These are phyloP conservation scores for Luffa aegyptiaca DNA, from an alignment of 306 rosid species.

Conservation along the genomic window DNA sequence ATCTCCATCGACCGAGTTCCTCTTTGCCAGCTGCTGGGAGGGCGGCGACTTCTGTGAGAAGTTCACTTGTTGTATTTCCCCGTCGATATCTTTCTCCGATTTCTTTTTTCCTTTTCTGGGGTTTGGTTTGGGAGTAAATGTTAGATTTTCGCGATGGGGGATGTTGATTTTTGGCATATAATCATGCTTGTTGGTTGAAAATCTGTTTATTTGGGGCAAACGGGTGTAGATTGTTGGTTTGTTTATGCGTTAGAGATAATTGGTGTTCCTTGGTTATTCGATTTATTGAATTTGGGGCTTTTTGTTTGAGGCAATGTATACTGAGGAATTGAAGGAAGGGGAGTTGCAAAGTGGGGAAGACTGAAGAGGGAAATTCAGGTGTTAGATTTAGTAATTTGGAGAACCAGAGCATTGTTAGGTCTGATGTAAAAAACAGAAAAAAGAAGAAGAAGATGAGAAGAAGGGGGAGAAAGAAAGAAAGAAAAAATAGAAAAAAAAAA, in stretches of 20 bases:
- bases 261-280: conserved; percentile 15
- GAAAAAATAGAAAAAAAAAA: too few species aligned
- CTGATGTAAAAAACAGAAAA: conserved; percentile 51
- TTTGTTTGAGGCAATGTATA: conserved; percentile 58
- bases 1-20: background rate
- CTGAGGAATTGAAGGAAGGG: conserved; percentile 67
- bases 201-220: background rate
- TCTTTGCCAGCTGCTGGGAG: background rate
- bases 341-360: conserved; percentile 43
- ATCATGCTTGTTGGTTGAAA: background rate
- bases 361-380: conserved; percentile 18
- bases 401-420: conserved; percentile 18
- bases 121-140: conserved; percentile 5
- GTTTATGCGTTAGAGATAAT: conserved; percentile 20
- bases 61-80: conserved; percentile 1
- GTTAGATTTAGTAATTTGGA: conserved; percentile 12
- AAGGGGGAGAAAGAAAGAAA: too few species aligned
- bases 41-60: conserved; percentile 5
- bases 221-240: conserved; percentile 7
- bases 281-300: conserved; percentile 9
- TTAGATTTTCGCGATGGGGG: conserved; percentile 19
- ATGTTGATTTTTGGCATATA: conserved; percentile 7
- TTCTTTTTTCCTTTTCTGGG: background rate
- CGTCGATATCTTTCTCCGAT: conserved; percentile 12
- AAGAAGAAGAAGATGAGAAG: too few species aligned